These are phyloP conservation scores for Thielaviopsis musarum DNA, from an alignment of 2,329 filamentous ascomycete genomes.

Conservation along the genomic window DNA sequence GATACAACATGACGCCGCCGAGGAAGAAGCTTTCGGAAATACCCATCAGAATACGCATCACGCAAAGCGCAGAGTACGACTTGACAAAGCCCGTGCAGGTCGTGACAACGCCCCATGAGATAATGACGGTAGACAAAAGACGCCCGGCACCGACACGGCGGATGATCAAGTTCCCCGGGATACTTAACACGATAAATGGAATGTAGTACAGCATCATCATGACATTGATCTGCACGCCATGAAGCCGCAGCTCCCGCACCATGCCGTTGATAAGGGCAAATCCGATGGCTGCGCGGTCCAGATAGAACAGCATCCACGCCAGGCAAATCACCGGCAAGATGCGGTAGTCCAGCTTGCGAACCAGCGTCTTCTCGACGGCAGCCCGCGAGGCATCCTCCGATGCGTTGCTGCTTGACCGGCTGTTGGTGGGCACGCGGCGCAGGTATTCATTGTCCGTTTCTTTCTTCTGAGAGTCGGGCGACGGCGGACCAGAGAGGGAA, in stretches of 20 bases:
- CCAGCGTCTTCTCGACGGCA: not conserved
- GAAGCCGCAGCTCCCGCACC: conserved; percentile 39
- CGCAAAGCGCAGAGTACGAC: conserved; percentile 14
- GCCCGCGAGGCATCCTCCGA: not conserved
- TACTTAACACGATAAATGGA: conserved; percentile 15
- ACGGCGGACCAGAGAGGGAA: not conserved
- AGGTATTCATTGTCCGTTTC: conserved; percentile 6
- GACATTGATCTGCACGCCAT: conserved; percentile 39
- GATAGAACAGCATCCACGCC: conserved; percentile 13
- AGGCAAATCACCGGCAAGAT: conserved; percentile 12
- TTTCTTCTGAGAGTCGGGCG: conserved; percentile 3
- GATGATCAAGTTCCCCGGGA: conserved; percentile 15
- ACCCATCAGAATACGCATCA: conserved; percentile 15
- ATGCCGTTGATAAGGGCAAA: conserved; percentile 33
- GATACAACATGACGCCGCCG: conserved; percentile 15
- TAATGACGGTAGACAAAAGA: conserved; percentile 14
- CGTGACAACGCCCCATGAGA: conserved; percentile 15
- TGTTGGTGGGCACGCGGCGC: not conserved
- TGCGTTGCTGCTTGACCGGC: not conserved
- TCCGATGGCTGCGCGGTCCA: conserved; percentile 19
- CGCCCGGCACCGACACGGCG: conserved; percentile 14
- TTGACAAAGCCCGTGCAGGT: conserved; percentile 15
- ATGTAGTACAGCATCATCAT: conserved; percentile 16
- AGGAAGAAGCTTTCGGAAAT: conserved; percentile 16
- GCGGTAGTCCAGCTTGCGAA: conserved; percentile 12